Evolutionary conservation across 352 stramenopile genomes (phyloP).

Genomic region (Phytophthora melonis): DNA sequence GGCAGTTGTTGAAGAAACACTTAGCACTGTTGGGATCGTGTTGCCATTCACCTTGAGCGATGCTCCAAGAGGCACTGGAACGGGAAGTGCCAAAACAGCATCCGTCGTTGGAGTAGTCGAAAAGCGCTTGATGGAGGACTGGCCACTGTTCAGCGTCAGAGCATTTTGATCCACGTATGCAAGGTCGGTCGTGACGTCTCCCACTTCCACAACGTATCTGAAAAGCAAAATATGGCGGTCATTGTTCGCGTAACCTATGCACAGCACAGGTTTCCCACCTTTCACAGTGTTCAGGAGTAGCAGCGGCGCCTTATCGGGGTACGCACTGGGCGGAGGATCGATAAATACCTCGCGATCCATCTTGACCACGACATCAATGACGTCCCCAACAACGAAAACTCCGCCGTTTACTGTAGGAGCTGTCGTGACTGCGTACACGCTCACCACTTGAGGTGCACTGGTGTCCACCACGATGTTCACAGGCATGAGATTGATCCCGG

Average conservation of each 20-base stretch:
- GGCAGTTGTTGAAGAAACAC: slow-evolving; percentile 54
- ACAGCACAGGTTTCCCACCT: slow-evolving; percentile 61
- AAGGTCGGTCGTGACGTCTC: slow-evolving; percentile 62
- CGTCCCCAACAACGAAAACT: slow-evolving; percentile 80
- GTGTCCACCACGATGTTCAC: slow-evolving; percentile 71
- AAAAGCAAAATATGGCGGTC: slow-evolving; percentile 75
- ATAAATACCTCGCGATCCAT: slow-evolving; percentile 83
- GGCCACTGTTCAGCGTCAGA: slow-evolving; percentile 81
- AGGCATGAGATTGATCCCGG: slow-evolving; percentile 52
- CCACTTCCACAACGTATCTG: slow-evolving; percentile 69
- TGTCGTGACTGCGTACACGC: slow-evolving; percentile 68
- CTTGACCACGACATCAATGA: slow-evolving; percentile 82
- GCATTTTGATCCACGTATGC: slow-evolving; percentile 63
- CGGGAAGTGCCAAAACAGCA: slow-evolving; percentile 69
- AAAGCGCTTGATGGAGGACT: slow-evolving; percentile 83
- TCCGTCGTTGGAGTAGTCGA: slow-evolving; percentile 81
- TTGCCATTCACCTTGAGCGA: slow-evolving; percentile 70
- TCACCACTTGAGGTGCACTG: slow-evolving; percentile 57
- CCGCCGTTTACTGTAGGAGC: slow-evolving; percentile 65
- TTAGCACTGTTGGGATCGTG: slow-evolving; percentile 58
- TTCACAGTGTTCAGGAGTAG: slow-evolving; percentile 69
- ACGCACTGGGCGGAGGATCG: slow-evolving; percentile 71
- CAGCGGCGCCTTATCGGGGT: slow-evolving; percentile 78
- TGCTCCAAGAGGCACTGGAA: slow-evolving; percentile 51
- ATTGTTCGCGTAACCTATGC: slow-evolving; percentile 61